Evolutionary conservation across 1,284 basidiomycete genomes (phyloP).

Genomic region (Ganoderma lingzhi): DNA sequence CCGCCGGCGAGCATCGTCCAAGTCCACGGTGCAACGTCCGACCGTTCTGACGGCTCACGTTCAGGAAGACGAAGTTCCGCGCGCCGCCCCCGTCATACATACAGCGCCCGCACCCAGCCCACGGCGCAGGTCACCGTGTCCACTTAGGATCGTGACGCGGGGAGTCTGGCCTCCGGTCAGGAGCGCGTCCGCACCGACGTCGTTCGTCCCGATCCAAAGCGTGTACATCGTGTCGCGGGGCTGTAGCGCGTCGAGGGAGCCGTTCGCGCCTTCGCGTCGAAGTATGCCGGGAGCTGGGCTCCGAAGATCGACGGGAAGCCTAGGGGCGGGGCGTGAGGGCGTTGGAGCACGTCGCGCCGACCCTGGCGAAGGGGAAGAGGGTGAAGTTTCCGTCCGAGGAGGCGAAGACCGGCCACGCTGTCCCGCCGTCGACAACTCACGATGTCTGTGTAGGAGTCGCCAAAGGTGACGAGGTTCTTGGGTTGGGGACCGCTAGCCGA

Average conservation of each 20-base stretch:
- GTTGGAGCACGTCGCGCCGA: conserved; percentile 51
- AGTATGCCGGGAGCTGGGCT: conserved; percentile 46
- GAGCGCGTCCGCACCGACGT: conserved; percentile 48
- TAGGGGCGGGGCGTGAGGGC: conserved; percentile 45
- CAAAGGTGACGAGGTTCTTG: conserved; percentile 54
- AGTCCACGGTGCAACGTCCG: no score
- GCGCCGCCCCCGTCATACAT: conserved; percentile 44
- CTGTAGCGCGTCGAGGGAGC: conserved; percentile 35
- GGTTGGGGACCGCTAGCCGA: conserved; percentile 22
- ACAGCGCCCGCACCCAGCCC: conserved; percentile 47
- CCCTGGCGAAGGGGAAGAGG: conserved; percentile 47
- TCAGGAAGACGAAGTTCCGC: conserved; percentile 54
- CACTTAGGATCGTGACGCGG: conserved; percentile 46
- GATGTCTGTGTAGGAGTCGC: conserved; percentile 55
- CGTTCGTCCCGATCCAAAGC: conserved; percentile 58
- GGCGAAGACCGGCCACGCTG: conserved; percentile 49
- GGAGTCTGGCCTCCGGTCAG: conserved; percentile 41
- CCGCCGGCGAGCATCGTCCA: no score
- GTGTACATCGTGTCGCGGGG: conserved; percentile 50
- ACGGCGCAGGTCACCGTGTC: conserved; percentile 48
- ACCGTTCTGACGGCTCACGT: conserved; percentile 40
- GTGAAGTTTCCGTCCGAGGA: conserved; percentile 43
- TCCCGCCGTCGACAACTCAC: conserved; percentile 41
- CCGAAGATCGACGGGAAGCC: conserved; percentile 45
- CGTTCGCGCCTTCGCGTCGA: conserved; percentile 37